A percentile compares a stretch with the other conserved stretches of the same genome.
Evolutionary conservation across 2,329 filamentous ascomycete genomes (phyloP).

Genomic region (Claviceps cyperi): DNA sequence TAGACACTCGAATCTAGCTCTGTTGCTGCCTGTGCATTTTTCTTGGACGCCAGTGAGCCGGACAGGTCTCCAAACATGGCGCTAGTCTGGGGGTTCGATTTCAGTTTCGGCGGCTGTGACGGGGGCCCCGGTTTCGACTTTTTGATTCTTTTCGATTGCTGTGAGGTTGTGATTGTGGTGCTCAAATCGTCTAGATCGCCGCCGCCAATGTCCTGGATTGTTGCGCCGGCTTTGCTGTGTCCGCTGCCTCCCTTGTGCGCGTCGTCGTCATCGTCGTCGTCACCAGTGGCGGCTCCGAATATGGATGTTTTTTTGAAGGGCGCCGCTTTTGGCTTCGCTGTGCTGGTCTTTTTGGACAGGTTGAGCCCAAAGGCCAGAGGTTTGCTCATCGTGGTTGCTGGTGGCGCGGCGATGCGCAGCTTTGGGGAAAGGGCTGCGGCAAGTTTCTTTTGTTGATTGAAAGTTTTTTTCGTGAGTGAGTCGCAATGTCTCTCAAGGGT

Average conservation of each 20-base stretch:
- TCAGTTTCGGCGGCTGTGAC: conserved; percentile 28
- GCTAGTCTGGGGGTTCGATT: conserved; percentile 26
- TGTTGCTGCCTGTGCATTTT: conserved; percentile 49
- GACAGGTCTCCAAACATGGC: conserved; percentile 52
- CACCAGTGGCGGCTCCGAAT: conserved; percentile 39
- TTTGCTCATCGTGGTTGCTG: conserved; percentile 27
- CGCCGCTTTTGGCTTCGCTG: conserved; percentile 32
- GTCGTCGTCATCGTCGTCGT: conserved; percentile 13
- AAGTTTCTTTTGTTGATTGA: not conserved
- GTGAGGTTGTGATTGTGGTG: conserved; percentile 8
- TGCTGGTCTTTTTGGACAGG: conserved; percentile 40
- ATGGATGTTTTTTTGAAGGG: conserved; percentile 34
- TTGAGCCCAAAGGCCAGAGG: conserved; percentile 44
- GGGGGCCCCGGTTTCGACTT: conserved; percentile 21
- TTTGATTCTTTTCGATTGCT: conserved; percentile 17
- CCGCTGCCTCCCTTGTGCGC: conserved; percentile 33
- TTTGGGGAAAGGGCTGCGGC: not conserved
- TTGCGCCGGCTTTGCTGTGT: conserved; percentile 18
- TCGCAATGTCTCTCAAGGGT: not conserved
- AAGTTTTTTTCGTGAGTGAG: not conserved
- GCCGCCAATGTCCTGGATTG: conserved; percentile 48
- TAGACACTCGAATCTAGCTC: conserved; percentile 61
- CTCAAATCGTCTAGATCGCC: conserved; percentile 42
- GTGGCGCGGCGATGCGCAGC: not conserved
- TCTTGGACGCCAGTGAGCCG: conserved; percentile 45